These are phyloP conservation scores for Albophoma yamanashiensis DNA, from an alignment of 2,329 filamentous ascomycete genomes.

Conservation along the genomic window DNA sequence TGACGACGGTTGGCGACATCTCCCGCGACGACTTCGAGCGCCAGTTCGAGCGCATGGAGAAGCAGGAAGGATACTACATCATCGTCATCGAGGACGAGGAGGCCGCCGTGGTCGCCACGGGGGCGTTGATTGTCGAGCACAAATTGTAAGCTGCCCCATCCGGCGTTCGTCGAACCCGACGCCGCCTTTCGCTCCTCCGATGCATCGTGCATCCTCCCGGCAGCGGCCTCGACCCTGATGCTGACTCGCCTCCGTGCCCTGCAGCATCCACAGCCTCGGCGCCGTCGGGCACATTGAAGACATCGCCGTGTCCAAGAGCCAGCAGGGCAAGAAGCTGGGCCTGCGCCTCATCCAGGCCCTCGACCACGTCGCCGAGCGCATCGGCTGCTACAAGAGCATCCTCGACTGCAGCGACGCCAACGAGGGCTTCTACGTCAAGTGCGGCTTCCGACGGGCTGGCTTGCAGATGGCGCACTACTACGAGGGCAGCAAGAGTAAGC, in stretches of 20 bases:
- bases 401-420: slow-evolving; percentile 94
- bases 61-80: slow-evolving; percentile 71
- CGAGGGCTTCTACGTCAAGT: slow-evolving; percentile 97
- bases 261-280: slow-evolving; percentile 67
- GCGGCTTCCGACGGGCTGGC: slow-evolving; percentile 84
- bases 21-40: slow-evolving; percentile 62
- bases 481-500: slow-evolving; percentile 43
- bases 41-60: slow-evolving; percentile 73
- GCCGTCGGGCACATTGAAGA: slow-evolving; percentile 94
- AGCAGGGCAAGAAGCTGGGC: slow-evolving; percentile 95
- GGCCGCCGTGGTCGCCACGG: slow-evolving; percentile 72
- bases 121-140: slow-evolving; percentile 81
- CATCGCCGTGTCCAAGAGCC: slow-evolving; percentile 87
- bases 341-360: slow-evolving; percentile 88
- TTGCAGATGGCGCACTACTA: slow-evolving; percentile 98
- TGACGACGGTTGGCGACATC: slow-evolving; percentile 90
- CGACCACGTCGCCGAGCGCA: slow-evolving; percentile 75
- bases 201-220: too few relatives aligned
- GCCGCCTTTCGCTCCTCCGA: too few relatives aligned
- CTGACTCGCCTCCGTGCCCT: background rate
- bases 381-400: slow-evolving; percentile 96
- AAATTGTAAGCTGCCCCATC: slow-evolving; percentile 59
- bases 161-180: background rate
- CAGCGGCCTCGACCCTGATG: slow-evolving; percentile 4
- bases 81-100: slow-evolving; percentile 70